phyloP scores from a whole-genome alignment of 2,329 filamentous ascomycete species.

The Colletotrichum filicis region DNA sequence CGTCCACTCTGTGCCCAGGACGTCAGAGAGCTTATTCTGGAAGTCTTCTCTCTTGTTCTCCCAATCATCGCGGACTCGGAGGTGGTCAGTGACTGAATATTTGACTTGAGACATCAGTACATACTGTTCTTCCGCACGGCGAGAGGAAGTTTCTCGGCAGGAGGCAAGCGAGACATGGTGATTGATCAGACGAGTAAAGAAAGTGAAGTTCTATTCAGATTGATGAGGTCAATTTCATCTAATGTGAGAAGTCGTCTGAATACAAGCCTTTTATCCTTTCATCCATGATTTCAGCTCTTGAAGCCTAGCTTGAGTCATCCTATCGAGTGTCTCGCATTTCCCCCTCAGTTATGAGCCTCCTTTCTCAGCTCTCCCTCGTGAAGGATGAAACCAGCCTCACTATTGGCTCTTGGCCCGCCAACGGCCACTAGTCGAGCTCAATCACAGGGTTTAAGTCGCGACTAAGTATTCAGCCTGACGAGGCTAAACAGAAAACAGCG shows the following conservation, averaged over 20 bases:
- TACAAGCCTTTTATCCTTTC: constrained; percentile 1
- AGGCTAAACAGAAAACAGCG: not conserved
- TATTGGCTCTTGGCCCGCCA: constrained; percentile 9
- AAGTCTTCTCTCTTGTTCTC: constrained; percentile 57
- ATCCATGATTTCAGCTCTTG: not conserved
- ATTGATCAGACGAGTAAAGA: not conserved
- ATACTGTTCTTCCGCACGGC: constrained; percentile 62
- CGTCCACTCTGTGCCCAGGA: constrained; percentile 61
- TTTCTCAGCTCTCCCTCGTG: constrained; percentile 15
- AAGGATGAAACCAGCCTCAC: not conserved
- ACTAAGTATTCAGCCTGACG: not conserved
- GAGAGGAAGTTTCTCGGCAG: constrained; percentile 62
- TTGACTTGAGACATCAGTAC: constrained; percentile 30
- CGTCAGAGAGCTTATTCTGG: constrained; percentile 55
- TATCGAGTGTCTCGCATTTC: not conserved
- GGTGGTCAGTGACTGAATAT: constrained; percentile 22
- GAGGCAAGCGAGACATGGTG: constrained; percentile 52
- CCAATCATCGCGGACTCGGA: constrained; percentile 62
- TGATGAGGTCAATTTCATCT: not conserved
- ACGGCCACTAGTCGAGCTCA: not conserved
- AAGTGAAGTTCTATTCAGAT: not conserved
- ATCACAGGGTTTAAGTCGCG: not conserved
- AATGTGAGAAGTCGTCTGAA: not conserved
- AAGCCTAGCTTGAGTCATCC: not conserved
- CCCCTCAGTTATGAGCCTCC: not conserved